These are phyloP conservation scores for Amylocarpus encephaloides DNA, from an alignment of 2,329 filamentous ascomycete species.

Conservation along the genomic window DNA sequence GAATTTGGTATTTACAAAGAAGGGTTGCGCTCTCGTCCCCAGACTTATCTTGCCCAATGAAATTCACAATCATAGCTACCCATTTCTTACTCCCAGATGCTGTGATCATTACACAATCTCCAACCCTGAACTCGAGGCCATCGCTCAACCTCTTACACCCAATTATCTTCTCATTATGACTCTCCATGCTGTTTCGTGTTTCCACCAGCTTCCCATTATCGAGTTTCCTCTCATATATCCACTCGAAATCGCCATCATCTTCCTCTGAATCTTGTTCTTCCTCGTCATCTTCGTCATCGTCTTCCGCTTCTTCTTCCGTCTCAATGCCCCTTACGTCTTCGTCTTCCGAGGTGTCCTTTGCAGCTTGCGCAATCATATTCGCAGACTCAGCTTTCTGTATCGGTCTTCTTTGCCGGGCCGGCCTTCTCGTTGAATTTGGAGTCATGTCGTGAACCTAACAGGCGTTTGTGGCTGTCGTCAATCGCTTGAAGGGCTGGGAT, in stretches of 20 bases:
- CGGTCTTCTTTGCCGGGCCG: conserved; percentile 14
- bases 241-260: conserved; percentile 71
- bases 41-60: conserved; percentile 66
- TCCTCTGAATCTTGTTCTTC: conserved; percentile 55
- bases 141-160: conserved; percentile 69
- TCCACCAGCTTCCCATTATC: conserved; percentile 14
- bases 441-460: conserved; percentile 23
- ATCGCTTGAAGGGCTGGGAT: conserved; percentile 17
- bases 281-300: conserved; percentile 28
- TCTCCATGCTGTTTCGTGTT: conserved; percentile 23
- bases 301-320: conserved; percentile 39
- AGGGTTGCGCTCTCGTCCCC: conserved; percentile 79
- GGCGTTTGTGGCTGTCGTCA: not conserved
- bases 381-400: conserved; percentile 33
- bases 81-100: conserved; percentile 82
- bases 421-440: conserved; percentile 13
- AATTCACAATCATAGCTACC: conserved; percentile 84
- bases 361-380: conserved; percentile 34
- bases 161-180: conserved; percentile 50
- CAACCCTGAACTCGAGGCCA: conserved; percentile 69
- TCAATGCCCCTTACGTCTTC: conserved; percentile 55
- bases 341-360: conserved; percentile 3
- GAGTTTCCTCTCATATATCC: conserved; percentile 55
- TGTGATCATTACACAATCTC: conserved; percentile 81
- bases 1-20: conserved; percentile 47